Percentiles rank a stretch among this genome's conserved stretches.
Conservation (phyloP, 2,329 filamentous ascomycete genomes). For the Scytalidium sp. region DNA sequence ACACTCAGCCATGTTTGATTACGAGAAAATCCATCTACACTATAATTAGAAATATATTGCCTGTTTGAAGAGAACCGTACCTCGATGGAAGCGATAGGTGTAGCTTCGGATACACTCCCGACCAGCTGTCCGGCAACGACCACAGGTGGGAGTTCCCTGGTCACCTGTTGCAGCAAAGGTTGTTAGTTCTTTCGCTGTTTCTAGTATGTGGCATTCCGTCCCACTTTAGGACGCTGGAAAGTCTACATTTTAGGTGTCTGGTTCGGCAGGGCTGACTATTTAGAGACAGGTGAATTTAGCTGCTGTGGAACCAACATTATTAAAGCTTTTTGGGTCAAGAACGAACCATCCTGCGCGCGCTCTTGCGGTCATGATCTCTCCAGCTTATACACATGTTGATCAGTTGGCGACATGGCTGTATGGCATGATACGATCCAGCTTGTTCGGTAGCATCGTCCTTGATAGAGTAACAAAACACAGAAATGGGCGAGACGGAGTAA, state of each 20-base stretch:
- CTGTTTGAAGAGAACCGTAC: constrained; percentile 4
- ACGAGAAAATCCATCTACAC: constrained; percentile 8
- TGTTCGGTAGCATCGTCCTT: neutral
- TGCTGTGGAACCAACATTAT: neutral
- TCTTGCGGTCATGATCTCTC: neutral
- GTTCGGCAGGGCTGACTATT: constrained; percentile 14
- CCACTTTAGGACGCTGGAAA: neutral
- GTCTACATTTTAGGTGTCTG: constrained; percentile 16
- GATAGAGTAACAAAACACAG: neutral
- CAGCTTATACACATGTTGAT: neutral
- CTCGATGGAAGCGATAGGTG: constrained; percentile 13
- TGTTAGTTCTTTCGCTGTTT: no score
- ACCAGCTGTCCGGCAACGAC: constrained; percentile 12
- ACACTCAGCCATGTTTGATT: constrained; percentile 14
- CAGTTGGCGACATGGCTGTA: neutral
- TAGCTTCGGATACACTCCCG: constrained; percentile 13
- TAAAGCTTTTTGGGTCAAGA: neutral
- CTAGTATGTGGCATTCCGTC: neutral
- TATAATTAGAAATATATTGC: neutral
- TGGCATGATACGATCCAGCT: neutral
- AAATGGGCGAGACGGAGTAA: neutral
- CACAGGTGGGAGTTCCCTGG: constrained; percentile 14
- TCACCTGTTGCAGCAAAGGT: constrained; percentile 12
- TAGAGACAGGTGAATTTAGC: neutral
- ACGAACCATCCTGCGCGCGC: neutral